These are phyloP conservation scores for Cyclospora cayetanensis DNA, from an alignment of 169 alveolate species.

Conservation along the genomic window DNA sequence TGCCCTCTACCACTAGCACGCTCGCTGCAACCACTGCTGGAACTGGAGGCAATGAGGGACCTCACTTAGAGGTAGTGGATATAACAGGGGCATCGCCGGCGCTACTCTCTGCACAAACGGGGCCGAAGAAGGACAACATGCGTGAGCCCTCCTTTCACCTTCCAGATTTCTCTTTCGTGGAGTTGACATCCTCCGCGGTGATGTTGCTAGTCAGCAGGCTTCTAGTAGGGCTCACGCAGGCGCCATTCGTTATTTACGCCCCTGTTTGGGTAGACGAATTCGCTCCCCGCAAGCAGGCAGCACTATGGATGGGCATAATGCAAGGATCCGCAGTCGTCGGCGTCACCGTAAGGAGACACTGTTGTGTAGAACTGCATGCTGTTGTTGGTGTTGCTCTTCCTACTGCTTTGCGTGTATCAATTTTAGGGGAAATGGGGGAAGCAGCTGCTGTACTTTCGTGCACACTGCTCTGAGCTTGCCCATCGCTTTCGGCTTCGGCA, in stretches of 20 bases:
- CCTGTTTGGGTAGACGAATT: slow-evolving; percentile 76
- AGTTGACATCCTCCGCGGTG: slow-evolving; percentile 58
- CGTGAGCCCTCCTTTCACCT: slow-evolving; percentile 1
- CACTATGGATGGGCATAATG: slow-evolving; percentile 74
- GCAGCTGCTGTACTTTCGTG: too few species aligned
- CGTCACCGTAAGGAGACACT: slow-evolving; percentile 62
- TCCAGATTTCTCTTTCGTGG: slow-evolving; percentile 46
- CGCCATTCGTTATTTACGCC: slow-evolving; percentile 69
- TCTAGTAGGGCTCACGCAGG: slow-evolving; percentile 63
- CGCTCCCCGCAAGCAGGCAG: slow-evolving; percentile 66
- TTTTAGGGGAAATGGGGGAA: too few species aligned
- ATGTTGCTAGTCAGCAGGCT: slow-evolving; percentile 55
- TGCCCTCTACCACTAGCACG: neutral
- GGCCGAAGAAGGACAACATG: neutral
- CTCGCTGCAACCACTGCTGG: neutral
- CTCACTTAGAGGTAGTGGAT: too few species aligned
- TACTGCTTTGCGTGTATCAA: neutral
- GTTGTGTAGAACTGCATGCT: neutral
- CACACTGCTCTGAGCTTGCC: too few species aligned
- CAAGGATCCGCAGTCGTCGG: slow-evolving; percentile 74
- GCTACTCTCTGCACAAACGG: neutral
- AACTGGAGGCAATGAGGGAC: neutral
- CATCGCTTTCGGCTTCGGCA: too few species aligned
- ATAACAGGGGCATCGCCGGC: neutral
- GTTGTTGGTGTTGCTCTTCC: neutral